Base-by-base conservation (phyloP, 495 filamentous ascomycete genomes). In the Aspergillus kassunensis region DNA sequence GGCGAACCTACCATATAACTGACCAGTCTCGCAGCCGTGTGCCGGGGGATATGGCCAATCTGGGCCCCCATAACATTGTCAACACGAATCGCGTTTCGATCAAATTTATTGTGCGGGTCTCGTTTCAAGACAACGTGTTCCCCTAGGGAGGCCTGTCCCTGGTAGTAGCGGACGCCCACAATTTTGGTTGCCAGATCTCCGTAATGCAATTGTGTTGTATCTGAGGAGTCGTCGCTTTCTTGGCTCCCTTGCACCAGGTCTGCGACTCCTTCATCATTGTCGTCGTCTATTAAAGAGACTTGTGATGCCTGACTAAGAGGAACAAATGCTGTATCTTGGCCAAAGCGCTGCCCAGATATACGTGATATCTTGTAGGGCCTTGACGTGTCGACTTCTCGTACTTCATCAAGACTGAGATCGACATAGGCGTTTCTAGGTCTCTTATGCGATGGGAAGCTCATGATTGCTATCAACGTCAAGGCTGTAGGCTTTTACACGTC, bases 131-230 rank as follows among this genome's bases (percentile, higher is more conserved):
- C 55, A 1, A 93, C 86, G 51, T 81, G 76, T 62, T 97, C 91
- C 12, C 87, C 87, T 4, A 75, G 44, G 4, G 79, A 88, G 3
- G 87, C 88, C 50, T 80, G 61, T 5, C 89, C 90, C 21, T 62
- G 71, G 66, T 97, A 97, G 64, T 83, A 95, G 44, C 85, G 78
- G 11, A 90, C 76, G 5, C 91, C 91, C 0, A 96, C 91, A 40
- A 93, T 86, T 54, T 91, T 91, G 11, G 73, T 77, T 7, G 79
- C 68, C 62, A 64, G 10, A 41, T 62, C 39, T 46, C 69, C 83
- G 49, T 84, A 87, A 25, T 76, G 65, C 51, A 83, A 74, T 15
- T 64, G 67, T 10, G 43, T 61, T 2, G 65, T 65, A 23, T 62
- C 39, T 4, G 72, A 71, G 23, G 78, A 70, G 35, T 76, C 76